Evolutionary conservation across 1,139 yeast species (phyloP).

Genomic region (Geotrichum carabidarum): DNA sequence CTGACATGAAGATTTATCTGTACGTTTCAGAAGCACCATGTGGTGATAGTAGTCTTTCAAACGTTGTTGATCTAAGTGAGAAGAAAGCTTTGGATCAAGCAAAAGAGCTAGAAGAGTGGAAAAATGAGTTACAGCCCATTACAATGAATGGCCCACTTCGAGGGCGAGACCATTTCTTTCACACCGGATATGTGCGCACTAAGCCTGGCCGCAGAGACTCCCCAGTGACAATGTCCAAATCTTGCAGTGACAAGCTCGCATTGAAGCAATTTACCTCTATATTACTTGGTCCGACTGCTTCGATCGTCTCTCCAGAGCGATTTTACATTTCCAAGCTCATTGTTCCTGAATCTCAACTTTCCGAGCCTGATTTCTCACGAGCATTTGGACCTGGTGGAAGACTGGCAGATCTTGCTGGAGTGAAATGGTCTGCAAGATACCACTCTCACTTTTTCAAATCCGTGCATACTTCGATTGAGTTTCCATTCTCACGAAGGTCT

Average conservation of each 20-base stretch:
- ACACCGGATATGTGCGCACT: slow-evolving; percentile 67
- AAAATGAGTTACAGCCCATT: slow-evolving; percentile 20
- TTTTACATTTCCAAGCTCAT: slow-evolving; percentile 53
- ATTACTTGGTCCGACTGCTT: slow-evolving; percentile 47
- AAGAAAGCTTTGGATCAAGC: slow-evolving; percentile 29
- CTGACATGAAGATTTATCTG: slow-evolving; percentile 46
- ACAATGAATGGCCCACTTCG: slow-evolving; percentile 43
- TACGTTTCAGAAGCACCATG: slow-evolving; percentile 83
- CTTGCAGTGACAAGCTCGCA: slow-evolving; percentile 82
- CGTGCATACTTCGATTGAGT: slow-evolving; percentile 9
- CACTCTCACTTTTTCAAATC: slow-evolving; percentile 10
- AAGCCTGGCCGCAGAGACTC: slow-evolving; percentile 89
- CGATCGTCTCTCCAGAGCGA: slow-evolving; percentile 37
- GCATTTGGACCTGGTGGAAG: slow-evolving; percentile 30
- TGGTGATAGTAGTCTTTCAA: slow-evolving; percentile 78
- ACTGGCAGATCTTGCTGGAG: not conserved
- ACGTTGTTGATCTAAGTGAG: slow-evolving; percentile 15
- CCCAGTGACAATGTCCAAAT: slow-evolving; percentile 61
- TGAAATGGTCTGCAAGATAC: slow-evolving; percentile 1
- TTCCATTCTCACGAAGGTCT: slow-evolving; percentile 6
- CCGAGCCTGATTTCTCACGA: slow-evolving; percentile 44
- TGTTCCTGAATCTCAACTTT: slow-evolving; percentile 42
- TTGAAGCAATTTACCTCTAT: slow-evolving; percentile 60
- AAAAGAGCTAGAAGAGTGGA: slow-evolving; percentile 29
- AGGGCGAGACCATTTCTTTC: slow-evolving; percentile 61